Conservation (phyloP, 176 grass and related monocot species). For the Urochloa ruziziensis region DNA sequence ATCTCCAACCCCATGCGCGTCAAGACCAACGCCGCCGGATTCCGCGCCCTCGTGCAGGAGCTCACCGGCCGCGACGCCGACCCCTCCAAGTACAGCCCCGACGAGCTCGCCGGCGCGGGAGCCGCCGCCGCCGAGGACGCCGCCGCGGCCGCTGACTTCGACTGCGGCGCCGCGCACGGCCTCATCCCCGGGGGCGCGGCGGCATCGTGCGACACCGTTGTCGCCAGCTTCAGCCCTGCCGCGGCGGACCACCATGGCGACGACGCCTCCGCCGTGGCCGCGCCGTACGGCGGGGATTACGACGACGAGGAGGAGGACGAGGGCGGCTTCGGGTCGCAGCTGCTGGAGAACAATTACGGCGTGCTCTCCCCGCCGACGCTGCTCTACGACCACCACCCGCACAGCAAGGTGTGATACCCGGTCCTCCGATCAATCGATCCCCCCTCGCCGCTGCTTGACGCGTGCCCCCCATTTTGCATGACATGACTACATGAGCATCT, state of each 20-base stretch:
- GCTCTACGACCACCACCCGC: conserved; percentile 54
- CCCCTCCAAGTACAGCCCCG: conserved; percentile 53
- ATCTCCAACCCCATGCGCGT: conserved; percentile 90
- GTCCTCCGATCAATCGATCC: conserved; percentile 2
- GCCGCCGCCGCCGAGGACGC: neutral
- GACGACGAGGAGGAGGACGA: neutral
- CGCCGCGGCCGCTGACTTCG: neutral
- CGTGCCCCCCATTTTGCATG: conserved; percentile 21
- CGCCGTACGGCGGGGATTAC: conserved; percentile 6
- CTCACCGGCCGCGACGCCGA: conserved; percentile 79
- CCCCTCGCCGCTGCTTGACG: neutral
- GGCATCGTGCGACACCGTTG: neutral
- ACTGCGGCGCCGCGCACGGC: neutral
- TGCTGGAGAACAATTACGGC: conserved; percentile 48
- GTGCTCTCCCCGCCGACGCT: conserved; percentile 49
- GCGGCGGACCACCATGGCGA: conserved; percentile 2
- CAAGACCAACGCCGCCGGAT: conserved; percentile 54
- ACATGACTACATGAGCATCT: conserved; percentile 26
- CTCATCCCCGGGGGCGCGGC: conserved; percentile 25
- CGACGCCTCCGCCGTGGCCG: neutral
- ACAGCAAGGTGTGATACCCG: conserved; percentile 37
- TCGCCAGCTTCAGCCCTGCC: neutral
- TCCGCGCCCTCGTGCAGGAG: conserved; percentile 80
- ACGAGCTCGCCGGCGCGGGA: neutral
- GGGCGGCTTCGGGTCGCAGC: conserved; percentile 25